Evolutionary conservation across 345 rosid genomes (phyloP), one percentile per base, ranked within the genome.

Genomic region (Anastatica hierochuntica): DNA sequence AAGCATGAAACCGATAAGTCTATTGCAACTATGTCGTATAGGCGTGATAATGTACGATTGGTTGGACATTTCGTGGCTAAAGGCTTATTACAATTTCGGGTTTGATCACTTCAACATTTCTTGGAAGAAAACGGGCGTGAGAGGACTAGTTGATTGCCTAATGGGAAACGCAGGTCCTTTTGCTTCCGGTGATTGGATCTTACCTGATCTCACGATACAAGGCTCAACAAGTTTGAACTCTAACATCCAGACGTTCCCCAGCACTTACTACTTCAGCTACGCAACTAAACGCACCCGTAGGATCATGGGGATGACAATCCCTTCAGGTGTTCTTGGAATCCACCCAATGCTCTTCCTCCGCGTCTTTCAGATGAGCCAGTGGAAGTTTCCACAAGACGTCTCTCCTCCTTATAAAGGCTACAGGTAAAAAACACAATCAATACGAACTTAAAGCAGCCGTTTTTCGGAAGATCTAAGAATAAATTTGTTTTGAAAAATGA

Each of bases 171-270:
- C 82, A 4, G 97, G 99, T 35, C 99, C 99, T 21, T 81, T 88
- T 34, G 81, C 87, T 38, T 66, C 92, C 0, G 89, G 80, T 8
- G 99, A 94, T 65, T 94, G 99, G 99, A 83, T 94, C 53, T 90
- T 94, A 34, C 95, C 99, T 1, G 99, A 94, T 64, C 90, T 94
- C 23, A 85, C 99, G 0, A 80, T 94, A 48, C 95, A 94, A 72
- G 99, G 99, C 18, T 80, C 99, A 5, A 57, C 80, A 48, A 56
- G 42, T 54, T 67, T 81, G 49, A 94, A 94, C 69, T 18, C 68
- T 34, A 75, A 74, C 64, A 72, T 92, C 7, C 80, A 81, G 16
- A 94, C 94, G 1, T 94, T 94, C 55, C 80, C 84, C 10, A 49
- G 60, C 53, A 94, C 99, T 0, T 94, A 62, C 73, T 94, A 94